Evolutionary conservation across 1,139 yeast genomes (phyloP).

Genomic region (Pichia sp.): DNA sequence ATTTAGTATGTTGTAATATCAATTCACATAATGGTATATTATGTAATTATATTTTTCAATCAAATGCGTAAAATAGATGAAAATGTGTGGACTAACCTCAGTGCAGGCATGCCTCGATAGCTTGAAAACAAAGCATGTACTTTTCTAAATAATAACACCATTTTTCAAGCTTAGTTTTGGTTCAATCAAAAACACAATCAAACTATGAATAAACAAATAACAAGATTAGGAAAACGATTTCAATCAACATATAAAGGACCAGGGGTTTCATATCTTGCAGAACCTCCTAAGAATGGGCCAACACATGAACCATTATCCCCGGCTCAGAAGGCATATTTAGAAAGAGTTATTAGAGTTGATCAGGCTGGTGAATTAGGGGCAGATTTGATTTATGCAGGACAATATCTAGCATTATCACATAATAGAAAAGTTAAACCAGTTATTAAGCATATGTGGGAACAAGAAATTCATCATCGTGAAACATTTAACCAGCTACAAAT

Average conservation of each 20-base stretch:
- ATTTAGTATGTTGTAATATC: too few relatives aligned
- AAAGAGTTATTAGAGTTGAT: slow-evolving; percentile 79
- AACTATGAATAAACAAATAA: not conserved
- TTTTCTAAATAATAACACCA: not conserved
- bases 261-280: slow-evolving; percentile 10
- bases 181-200: not conserved
- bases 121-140: too few relatives aligned
- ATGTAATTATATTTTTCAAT: too few relatives aligned
- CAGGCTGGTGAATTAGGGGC: slow-evolving; percentile 99
- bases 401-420: slow-evolving; percentile 65
- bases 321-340: slow-evolving; percentile 66
- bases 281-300: slow-evolving; percentile 13
- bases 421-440: slow-evolving; percentile 67
- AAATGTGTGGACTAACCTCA: too few relatives aligned
- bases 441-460: slow-evolving; percentile 96
- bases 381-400: slow-evolving; percentile 87
- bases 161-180: not conserved
- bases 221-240: not conserved
- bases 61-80: too few relatives aligned
- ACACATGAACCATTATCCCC: slow-evolving; percentile 27
- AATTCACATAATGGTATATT: too few relatives aligned
- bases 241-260: slow-evolving; percentile 17
- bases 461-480: slow-evolving; percentile 82
- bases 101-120: too few relatives aligned
- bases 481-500: slow-evolving; percentile 76